Percentiles rank a stretch among this genome's conserved stretches.
These are phyloP conservation scores for Oropetium thomaeum DNA, from an alignment of 176 grass and related monocot genomes.

Conservation along the genomic window DNA sequence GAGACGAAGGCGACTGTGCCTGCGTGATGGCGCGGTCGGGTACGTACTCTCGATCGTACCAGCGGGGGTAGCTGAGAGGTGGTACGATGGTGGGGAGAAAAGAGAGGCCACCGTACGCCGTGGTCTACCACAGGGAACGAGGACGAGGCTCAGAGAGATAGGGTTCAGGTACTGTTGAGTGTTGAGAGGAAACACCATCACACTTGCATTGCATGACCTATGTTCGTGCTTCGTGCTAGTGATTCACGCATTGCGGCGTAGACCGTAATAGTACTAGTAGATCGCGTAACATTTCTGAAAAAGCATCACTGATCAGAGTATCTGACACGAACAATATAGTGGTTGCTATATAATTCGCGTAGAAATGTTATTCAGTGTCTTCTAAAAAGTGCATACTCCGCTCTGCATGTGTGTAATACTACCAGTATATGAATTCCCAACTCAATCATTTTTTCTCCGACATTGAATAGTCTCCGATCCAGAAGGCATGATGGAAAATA, in stretches of 20 bases:
- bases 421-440: not conserved
- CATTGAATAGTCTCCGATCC: no score
- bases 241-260: not conserved
- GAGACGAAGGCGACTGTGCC: slow-evolving; percentile 37
- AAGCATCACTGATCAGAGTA: not conserved
- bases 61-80: not conserved
- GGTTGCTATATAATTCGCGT: not conserved
- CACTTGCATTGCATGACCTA: not conserved
- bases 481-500: not conserved
- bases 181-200: not conserved
- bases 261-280: no score
- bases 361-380: no score
- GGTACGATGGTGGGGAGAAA: slow-evolving; percentile 13
- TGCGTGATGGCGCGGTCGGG: slow-evolving; percentile 44
- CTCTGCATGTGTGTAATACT: not conserved
- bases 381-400: not conserved
- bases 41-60: not conserved
- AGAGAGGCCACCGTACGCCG: not conserved
- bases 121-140: not conserved
- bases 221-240: not conserved
- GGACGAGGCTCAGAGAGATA: not conserved
- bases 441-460: not conserved
- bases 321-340: not conserved
- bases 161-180: not conserved
- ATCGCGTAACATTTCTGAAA: not conserved